These are phyloP conservation scores for Cyclanthera cordifolia DNA, from an alignment of 306 rosid genomes.

Conservation along the genomic window DNA sequence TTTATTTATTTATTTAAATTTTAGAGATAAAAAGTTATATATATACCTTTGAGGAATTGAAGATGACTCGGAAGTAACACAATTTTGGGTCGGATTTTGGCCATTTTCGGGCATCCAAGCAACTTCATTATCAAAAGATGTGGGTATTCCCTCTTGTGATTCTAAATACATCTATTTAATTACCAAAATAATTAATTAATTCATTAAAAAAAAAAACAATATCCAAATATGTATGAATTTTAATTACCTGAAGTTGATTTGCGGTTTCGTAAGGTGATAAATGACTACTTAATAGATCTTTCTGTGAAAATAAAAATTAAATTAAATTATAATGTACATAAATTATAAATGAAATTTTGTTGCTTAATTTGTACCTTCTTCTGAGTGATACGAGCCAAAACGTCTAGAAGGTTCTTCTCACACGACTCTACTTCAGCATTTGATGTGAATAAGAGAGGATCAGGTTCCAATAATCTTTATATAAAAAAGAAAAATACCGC, in stretches of 20 bases:
- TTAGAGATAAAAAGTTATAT: too few relatives aligned
- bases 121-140: constrained; percentile 21
- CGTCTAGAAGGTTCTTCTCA: constrained; percentile 51
- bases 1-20: too few relatives aligned
- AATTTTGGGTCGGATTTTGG: constrained; percentile 13
- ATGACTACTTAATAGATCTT: constrained; percentile 9
- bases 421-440: constrained; percentile 47
- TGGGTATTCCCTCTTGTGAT: constrained; percentile 21
- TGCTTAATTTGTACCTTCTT: constrained; percentile 42
- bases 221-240: background rate
- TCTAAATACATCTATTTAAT: constrained; percentile 24
- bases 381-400: constrained; percentile 50
- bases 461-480: constrained; percentile 58
- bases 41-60: constrained; percentile 19
- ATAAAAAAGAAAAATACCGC: background rate
- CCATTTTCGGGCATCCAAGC: constrained; percentile 18
- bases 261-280: constrained; percentile 19
- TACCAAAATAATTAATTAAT: background rate
- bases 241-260: constrained; percentile 16
- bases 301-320: constrained; percentile 7
- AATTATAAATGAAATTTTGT: background rate
- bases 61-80: constrained; percentile 20
- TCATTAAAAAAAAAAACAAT: background rate
- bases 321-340: background rate
- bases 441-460: constrained; percentile 48